phyloP scores from a whole-genome alignment of 1,284 basidiomycete genomes.

The Sparassis latifolia region DNA sequence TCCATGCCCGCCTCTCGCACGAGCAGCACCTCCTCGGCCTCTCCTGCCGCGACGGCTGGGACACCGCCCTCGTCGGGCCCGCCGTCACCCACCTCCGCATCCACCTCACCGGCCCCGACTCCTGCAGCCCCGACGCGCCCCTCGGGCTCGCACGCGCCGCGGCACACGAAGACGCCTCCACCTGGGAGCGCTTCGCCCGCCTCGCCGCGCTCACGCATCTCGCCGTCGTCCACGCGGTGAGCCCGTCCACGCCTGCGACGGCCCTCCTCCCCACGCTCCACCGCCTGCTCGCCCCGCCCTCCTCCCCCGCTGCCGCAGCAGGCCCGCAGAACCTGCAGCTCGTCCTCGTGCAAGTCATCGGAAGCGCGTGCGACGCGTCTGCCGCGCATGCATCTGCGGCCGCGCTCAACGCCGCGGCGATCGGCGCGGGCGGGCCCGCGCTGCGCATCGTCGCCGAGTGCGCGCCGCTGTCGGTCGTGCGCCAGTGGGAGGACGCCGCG shows the following conservation, averaged over 20 bases:
- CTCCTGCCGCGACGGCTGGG: slow-evolving; percentile 32
- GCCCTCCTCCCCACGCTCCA: slow-evolving; percentile 18
- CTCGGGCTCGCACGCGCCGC: slow-evolving; percentile 12
- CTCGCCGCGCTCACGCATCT: slow-evolving; percentile 32
- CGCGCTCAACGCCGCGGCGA: slow-evolving; percentile 19
- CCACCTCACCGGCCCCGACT: slow-evolving; percentile 25
- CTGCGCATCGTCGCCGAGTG: slow-evolving; percentile 26
- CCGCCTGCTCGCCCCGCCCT: slow-evolving; percentile 12
- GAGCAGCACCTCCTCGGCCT: slow-evolving; percentile 34
- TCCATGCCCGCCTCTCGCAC: slow-evolving; percentile 9
- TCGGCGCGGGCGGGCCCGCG: slow-evolving; percentile 16
- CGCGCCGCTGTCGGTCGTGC: slow-evolving; percentile 25
- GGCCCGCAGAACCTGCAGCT: slow-evolving; percentile 17
- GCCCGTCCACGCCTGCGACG: slow-evolving; percentile 13
- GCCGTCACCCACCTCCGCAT: slow-evolving; percentile 30
- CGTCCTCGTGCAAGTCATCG: slow-evolving; percentile 28
- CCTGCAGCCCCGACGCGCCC: slow-evolving; percentile 13
- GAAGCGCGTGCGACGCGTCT: slow-evolving; percentile 12
- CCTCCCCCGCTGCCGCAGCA: slow-evolving; percentile 3
- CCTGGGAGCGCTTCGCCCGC: slow-evolving; percentile 22
- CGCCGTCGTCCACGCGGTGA: slow-evolving; percentile 27
- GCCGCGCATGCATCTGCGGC: slow-evolving; percentile 16
- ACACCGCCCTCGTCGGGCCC: slow-evolving; percentile 25
- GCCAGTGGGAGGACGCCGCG: slow-evolving; percentile 28
- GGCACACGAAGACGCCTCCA: slow-evolving; percentile 13